Evolutionary conservation across 1,284 basidiomycete species (phyloP), one percentile per base, ranked within the genome.

Genomic region (Puccinia hordei): DNA sequence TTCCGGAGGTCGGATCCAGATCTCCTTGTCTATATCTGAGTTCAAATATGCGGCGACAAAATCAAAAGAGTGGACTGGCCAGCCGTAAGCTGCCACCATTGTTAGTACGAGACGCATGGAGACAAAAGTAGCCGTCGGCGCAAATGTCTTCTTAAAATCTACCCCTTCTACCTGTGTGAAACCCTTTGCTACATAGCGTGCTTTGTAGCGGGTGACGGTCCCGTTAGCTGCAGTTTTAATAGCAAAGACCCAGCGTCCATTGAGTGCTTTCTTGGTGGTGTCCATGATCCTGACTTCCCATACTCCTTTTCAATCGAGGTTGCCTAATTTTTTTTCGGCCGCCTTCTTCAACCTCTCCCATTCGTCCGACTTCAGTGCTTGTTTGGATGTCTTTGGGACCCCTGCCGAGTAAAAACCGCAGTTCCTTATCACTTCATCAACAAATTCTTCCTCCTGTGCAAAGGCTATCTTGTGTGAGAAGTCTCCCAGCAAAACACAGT

Each of bases 61-160:
- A 41, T 68, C 65, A 68, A 68, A 68, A 3, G n/a, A 68, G 38
- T 68, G 65, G n/a, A 68, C 65, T 12, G 27, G 27, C 65, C 65
- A 68, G 33, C 44, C n/a, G 38, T 41, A 22, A 6, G 30, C 22
- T 8, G 63, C 63, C 22, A 6, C 63, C 8, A 66, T 6, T 22
- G 30, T 27, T 24, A 68, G 65, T 10, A 68, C 10, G 5, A 68
- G 15, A 15, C 38, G 5, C 19, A 68, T 19, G 22, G 65, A 68
- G 6, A 38, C n/a, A 68, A 68, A 68, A 22, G 65, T 71, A 2
- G 68, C 68, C 2, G 46, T 72, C 1, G 33, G 69, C 3, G 51
- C 69, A 72, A 53, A 72, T 22, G 69, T 53, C 15, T 27, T 17
- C 2, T 44, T 30, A 30, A 24, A 72, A 30, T 72, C 57, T 0